A percentile compares a stretch with the other conserved stretches of the same genome.
Conservation (phyloP, 2,329 filamentous ascomycete genomes). For the Dendryphion nanum region DNA sequence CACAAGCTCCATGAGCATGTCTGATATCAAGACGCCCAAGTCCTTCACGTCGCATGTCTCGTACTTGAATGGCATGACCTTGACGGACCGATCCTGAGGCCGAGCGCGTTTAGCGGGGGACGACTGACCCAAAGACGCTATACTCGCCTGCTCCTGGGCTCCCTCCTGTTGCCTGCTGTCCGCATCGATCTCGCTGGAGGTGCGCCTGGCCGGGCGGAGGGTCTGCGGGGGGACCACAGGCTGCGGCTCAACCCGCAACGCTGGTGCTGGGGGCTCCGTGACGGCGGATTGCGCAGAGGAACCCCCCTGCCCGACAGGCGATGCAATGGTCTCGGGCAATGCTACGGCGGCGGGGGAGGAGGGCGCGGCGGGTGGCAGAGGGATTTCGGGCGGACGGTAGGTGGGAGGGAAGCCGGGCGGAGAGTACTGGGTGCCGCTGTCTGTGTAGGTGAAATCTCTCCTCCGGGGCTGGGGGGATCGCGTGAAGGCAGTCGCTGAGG, state of each 20-base stretch:
- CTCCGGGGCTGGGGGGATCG: conserved; percentile 27
- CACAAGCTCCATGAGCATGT: conserved; percentile 95
- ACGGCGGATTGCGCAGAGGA: conserved; percentile 29
- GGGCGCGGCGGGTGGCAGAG: conserved; percentile 3
- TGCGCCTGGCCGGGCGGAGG: conserved; percentile 6
- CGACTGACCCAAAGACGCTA: conserved; percentile 11
- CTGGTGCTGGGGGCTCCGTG: conserved; percentile 37
- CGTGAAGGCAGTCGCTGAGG: conserved; percentile 20
- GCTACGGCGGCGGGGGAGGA: conserved; percentile 1
- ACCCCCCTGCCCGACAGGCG: conserved; percentile 25
- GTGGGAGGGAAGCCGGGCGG: conserved; percentile 49
- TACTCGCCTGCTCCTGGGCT: conserved; percentile 16
- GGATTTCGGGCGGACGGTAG: conserved; percentile 20
- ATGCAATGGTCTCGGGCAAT: not conserved
- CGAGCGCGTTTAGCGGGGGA: conserved; percentile 34
- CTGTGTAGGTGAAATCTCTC: conserved; percentile 40
- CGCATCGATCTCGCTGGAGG: conserved; percentile 11
- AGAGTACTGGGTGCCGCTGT: conserved; percentile 56
- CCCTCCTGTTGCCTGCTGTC: conserved; percentile 9
- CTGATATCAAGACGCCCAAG: conserved; percentile 84
- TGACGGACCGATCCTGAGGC: conserved; percentile 44
- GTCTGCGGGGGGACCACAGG: conserved; percentile 16
- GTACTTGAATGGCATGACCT: conserved; percentile 70
- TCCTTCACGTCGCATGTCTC: conserved; percentile 80
- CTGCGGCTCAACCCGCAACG: conserved; percentile 34